Evolutionary conservation across 1,284 basidiomycete genomes (phyloP), one percentile per base, ranked within the genome.

Genomic region (Paramarasmius palmivorus): DNA sequence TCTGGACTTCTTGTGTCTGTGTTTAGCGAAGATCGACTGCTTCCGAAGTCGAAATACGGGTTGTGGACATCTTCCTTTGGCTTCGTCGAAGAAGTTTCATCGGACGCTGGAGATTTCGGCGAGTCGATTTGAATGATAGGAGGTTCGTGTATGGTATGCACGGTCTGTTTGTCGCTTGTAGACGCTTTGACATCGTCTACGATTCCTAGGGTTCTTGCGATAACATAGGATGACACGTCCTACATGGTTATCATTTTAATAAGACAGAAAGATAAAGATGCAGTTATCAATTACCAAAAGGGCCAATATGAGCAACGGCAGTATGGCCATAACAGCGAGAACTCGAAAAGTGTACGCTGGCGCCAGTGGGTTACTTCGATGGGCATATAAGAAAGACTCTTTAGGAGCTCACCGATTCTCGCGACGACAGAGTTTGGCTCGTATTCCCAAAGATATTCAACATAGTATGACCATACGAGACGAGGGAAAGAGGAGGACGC

Each of bases 201-300:
- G 55, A 90, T 79, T 25, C 89, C 90, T 42, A 92, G 76, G 4
- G 88, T 91, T 55, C 89, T 84, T n/a, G 86, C 90, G 62, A 92
- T 86, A 52, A 83, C 81, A 61, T 92, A 92, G n/a, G 90, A 88
- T 6, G 82, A 75, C 52, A 92, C 82, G 65, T 92, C 89, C 89
- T 92, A 54, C 14, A 50, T 19, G 37, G 20, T 17, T n/a, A 39
- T 50, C 42, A 15, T 35, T 46, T 40, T 10, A 35, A 55, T 41
- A 39, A 20, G 26, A 50, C 51, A 47, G 23, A 32, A 49, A 50
- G 52, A 38, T 35, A 20, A 44, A 54, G 20, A 50, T 32, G 50
- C 34, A 42, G 29, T 32, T 52, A 29, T 32, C 37, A 73, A 76
- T 61, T 68, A 90, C 89, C 65, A 91, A 71, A 49, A 89, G 73